Conservation (phyloP, 805 yeast species). For the Wickerhamomyces rabaulensis region DNA sequence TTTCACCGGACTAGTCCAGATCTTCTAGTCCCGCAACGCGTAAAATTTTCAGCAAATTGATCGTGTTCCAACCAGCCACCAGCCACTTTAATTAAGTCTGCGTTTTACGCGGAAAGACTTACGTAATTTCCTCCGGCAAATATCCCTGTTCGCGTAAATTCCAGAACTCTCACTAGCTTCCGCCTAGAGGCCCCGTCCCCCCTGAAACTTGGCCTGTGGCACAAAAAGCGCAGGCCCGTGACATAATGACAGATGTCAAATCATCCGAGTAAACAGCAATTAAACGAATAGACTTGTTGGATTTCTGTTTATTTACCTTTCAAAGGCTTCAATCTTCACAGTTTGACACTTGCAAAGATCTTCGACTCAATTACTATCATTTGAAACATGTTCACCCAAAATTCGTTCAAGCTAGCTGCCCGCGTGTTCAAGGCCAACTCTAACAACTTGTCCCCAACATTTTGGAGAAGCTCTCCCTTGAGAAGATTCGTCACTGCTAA, state of each 20-base stretch:
- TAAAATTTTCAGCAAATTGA: background rate
- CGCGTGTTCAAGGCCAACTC: slow-evolving; percentile 11
- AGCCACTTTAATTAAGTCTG: background rate
- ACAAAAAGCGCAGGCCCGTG: background rate
- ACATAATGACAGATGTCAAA: background rate
- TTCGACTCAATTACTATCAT: background rate
- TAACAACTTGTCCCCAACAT: background rate
- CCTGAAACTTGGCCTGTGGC: background rate
- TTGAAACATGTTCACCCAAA: slow-evolving; percentile 14
- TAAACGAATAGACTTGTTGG: background rate
- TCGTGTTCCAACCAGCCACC: background rate
- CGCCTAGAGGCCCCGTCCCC: background rate
- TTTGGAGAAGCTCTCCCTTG: background rate
- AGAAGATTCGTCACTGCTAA: slow-evolving; percentile 5
- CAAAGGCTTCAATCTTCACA: background rate
- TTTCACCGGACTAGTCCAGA: background rate
- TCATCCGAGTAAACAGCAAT: background rate
- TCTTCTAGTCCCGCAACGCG: background rate
- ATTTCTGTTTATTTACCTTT: background rate
- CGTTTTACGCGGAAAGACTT: background rate
- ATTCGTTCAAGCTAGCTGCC: slow-evolving; percentile 10
- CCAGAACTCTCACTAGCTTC: background rate
- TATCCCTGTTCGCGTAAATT: background rate
- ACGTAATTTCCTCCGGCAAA: no score
- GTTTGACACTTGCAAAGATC: background rate